Base-by-base conservation (phyloP, 805 yeast species). In the Yamadazyma paraphyllophila region DNA sequence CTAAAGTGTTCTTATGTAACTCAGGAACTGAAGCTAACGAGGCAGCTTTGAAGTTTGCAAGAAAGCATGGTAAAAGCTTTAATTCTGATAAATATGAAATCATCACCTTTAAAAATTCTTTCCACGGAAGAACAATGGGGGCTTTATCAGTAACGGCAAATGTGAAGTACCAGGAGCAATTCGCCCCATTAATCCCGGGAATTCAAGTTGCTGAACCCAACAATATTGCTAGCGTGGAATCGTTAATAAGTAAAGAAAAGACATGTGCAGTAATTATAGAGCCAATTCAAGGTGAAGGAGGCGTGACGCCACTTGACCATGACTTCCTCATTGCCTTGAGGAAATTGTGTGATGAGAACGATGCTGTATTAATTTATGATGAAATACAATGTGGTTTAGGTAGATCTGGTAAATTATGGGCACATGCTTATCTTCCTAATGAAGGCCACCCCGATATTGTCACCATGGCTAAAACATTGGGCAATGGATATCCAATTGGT, bases 221-320 rank as follows among this genome's bases (percentile, higher is more conserved):
- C 50, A 82, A 83, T 56, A 70, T 83, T 33, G 76, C 70, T 39
- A 75, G 85, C 16, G 83, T 89, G 9, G 75, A 80, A 52, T 59
- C 66, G 7, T 61, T 78, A 35, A 77, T 86, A 38, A 71, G 75
- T 50, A 61, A 62, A 49, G 82, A 78, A 2, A 80, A 81, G 52
- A 84, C 91, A 1, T 88, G 96, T 56, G 99, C 91, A 44, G 94
- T 94, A 26, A 94, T 94, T 45, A 83, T 94, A 32, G 99, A 94
- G 68, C 99, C 99, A 16, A 84, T 94, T 48, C 99, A 94, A 72
- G 99, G 98, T 55, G 99, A 92, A 70, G 98, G 99, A 47, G 99
- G 99, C 46, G 83, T 92, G 14, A 81, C 82, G 58, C 81, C 84
- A 15, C 78, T 88, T 47, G 73, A 78, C 32, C 54, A 66, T 0